Percentiles rank a stretch among this genome's conserved stretches.
Evolutionary conservation across 2,329 filamentous ascomycete genomes (phyloP).

Genomic region (Pseudogymnoascus sp.): DNA sequence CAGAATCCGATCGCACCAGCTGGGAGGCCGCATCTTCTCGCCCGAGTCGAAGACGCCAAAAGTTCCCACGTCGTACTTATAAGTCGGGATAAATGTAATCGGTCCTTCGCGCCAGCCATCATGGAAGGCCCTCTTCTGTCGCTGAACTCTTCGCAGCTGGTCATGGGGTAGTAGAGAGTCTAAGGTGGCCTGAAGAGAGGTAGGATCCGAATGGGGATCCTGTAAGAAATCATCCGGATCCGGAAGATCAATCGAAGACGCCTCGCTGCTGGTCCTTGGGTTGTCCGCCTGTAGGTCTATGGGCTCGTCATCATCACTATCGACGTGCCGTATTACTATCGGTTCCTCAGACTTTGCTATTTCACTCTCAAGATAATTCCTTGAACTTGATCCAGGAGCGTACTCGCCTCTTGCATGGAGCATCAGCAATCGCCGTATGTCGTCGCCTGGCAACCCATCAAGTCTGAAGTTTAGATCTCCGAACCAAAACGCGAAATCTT

Average conservation of each 20-base stretch:
- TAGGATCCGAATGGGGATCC: slow-evolving; percentile 67
- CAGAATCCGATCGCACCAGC: slow-evolving; percentile 93
- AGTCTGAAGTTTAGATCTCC: slow-evolving; percentile 93
- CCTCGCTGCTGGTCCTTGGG: slow-evolving; percentile 20
- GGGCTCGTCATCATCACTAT: slow-evolving; percentile 39
- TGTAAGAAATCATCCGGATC: slow-evolving; percentile 58
- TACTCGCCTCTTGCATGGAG: slow-evolving; percentile 77
- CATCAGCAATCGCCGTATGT: slow-evolving; percentile 76
- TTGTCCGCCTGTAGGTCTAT: slow-evolving; percentile 23
- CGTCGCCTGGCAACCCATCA: slow-evolving; percentile 78
- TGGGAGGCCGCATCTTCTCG: slow-evolving; percentile 85
- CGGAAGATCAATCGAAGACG: slow-evolving; percentile 37
- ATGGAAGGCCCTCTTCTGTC: slow-evolving; percentile 69
- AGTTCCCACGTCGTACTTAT: slow-evolving; percentile 96
- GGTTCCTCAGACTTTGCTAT: slow-evolving; percentile 39
- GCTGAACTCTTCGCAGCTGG: slow-evolving; percentile 69
- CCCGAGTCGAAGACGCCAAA: slow-evolving; percentile 89
- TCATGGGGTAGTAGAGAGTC: slow-evolving; percentile 84
- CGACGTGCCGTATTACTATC: slow-evolving; percentile 34
- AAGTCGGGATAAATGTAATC: slow-evolving; percentile 85
- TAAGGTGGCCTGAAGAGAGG: slow-evolving; percentile 80
- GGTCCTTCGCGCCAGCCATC: slow-evolving; percentile 87
- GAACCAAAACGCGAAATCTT: slow-evolving; percentile 94
- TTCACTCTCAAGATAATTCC: slow-evolving; percentile 26
- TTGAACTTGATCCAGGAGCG: slow-evolving; percentile 40